Evolutionary conservation across 2,329 filamentous ascomycete genomes (phyloP), one percentile per base, ranked within the genome.

Genomic region (Fonsecaea pugnacius): DNA sequence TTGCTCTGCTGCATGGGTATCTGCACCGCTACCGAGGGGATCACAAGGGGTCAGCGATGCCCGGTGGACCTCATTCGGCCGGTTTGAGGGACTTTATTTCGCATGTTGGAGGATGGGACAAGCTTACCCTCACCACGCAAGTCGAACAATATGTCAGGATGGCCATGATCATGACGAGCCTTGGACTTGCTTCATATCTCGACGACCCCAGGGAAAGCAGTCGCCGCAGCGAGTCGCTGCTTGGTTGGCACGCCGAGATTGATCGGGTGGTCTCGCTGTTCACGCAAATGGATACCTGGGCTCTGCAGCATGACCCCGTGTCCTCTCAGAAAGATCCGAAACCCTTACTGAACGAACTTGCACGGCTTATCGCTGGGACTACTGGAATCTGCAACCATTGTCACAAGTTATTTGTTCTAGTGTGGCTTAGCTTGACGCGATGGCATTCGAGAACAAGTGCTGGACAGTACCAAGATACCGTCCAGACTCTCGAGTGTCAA

Each of bases 81-180:
- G 54, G 54, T 27, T 24, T 57, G 18, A 57, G 54, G 38, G 24
- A 46, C 38, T 46, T 48, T 35, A 18, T 57, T 32, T 43, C 54
- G 16, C 27, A 46, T 24, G 35, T 30, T 46, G 54, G 54, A 10
- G 54, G 36, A 32, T 57, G 54, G 54, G 18, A 32, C 5, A 57
- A 46, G 32, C 21, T 57, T 16, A 32, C 46, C 6, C 38, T 57
- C n/a, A 14, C 54, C 10, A 14, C 36, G 2, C 54, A 57, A 21
- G 35, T 57, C 9, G 54, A 32, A 57, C 24, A 57, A 46, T 57
- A 43, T 57, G 54, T 57, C 54, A 57, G 54, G 46, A 57, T 57
- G 54, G 38, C 54, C 1, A 18, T 57, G 36, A 57, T 57, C 54
- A 57, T 57, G 36, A 57, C 54, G 12, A 57, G 36, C 38, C 36